Conservation (phyloP, 495 filamentous ascomycete species). For the Chaetomium tenue region DNA sequence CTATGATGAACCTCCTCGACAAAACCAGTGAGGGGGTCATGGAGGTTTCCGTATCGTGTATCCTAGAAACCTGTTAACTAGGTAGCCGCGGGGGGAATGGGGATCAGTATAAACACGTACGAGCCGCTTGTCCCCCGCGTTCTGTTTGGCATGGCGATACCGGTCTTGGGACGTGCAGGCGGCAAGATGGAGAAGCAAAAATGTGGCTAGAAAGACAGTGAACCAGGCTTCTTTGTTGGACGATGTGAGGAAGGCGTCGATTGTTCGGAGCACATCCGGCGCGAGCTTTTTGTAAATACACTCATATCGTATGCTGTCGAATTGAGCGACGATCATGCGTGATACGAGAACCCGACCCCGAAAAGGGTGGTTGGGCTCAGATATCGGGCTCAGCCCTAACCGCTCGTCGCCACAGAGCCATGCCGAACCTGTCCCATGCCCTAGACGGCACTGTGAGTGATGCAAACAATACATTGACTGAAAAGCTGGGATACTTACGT, state of each 20-base stretch:
- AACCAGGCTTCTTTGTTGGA: constrained; percentile 39
- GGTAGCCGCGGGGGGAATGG: not conserved
- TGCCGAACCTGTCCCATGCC: constrained; percentile 38
- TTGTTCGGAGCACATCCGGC: constrained; percentile 32
- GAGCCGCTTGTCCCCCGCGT: constrained; percentile 11
- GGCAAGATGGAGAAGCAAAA: constrained; percentile 36
- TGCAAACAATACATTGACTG: not conserved
- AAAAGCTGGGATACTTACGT: constrained; percentile 32
- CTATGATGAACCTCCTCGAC: constrained; percentile 32
- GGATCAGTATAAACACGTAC: constrained; percentile 8
- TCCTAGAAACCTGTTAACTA: constrained; percentile 20
- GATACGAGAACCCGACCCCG: constrained; percentile 35
- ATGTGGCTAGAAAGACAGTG: constrained; percentile 43
- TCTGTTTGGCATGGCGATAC: constrained; percentile 20
- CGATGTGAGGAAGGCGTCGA: constrained; percentile 36
- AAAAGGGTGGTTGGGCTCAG: constrained; percentile 26
- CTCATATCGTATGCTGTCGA: constrained; percentile 44
- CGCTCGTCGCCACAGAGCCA: constrained; percentile 37
- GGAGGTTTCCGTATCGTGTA: constrained; percentile 29
- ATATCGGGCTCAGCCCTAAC: constrained; percentile 35
- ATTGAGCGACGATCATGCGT: constrained; percentile 50
- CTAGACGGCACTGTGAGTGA: constrained; percentile 20
- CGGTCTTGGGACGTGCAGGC: constrained; percentile 27
- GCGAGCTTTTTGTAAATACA: constrained; percentile 28
- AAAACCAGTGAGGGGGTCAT: constrained; percentile 22